Evolutionary conservation across 2,329 filamentous ascomycete genomes (phyloP).

Genomic region (Aspergillus ochraceoroseus): DNA sequence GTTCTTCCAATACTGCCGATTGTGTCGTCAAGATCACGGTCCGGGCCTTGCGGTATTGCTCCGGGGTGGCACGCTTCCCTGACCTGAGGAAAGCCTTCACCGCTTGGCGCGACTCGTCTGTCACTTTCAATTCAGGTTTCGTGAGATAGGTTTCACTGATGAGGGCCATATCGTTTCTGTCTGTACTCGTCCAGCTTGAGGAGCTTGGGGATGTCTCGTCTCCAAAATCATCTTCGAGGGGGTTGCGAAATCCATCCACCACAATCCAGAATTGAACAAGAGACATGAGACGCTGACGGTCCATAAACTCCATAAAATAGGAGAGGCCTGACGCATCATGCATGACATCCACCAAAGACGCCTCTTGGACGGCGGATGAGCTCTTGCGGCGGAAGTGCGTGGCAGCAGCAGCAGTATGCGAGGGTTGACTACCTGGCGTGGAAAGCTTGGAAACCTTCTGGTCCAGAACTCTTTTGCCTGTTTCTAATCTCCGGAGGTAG

Average conservation of each 20-base stretch:
- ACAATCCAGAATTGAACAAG: conserved; percentile 98
- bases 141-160: conserved; percentile 87
- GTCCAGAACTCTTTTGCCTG: conserved; percentile 82
- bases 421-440: conserved; percentile 53
- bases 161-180: conserved; percentile 80
- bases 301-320: conserved; percentile 99
- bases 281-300: conserved; percentile 77
- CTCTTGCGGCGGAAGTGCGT: conserved; percentile 33
- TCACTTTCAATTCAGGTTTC: conserved; percentile 73
- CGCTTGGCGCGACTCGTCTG: conserved; percentile 61
- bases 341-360: conserved; percentile 76
- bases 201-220: conserved; percentile 62
- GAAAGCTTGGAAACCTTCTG: conserved; percentile 81
- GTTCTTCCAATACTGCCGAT: conserved; percentile 73
- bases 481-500: conserved; percentile 84
- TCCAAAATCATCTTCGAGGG: conserved; percentile 77
- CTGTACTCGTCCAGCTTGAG: conserved; percentile 72
- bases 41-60: conserved; percentile 78
- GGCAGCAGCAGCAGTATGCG: conserved; percentile 29
- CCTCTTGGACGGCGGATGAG: conserved; percentile 65
- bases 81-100: conserved; percentile 75
- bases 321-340: conserved; percentile 85
- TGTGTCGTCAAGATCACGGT: conserved; percentile 77
- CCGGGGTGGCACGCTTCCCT: conserved; percentile 67
- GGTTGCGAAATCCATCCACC: conserved; percentile 92